Evolutionary conservation across 2,329 filamentous ascomycete species (phyloP).

Genomic region (Epichloe typhina): DNA sequence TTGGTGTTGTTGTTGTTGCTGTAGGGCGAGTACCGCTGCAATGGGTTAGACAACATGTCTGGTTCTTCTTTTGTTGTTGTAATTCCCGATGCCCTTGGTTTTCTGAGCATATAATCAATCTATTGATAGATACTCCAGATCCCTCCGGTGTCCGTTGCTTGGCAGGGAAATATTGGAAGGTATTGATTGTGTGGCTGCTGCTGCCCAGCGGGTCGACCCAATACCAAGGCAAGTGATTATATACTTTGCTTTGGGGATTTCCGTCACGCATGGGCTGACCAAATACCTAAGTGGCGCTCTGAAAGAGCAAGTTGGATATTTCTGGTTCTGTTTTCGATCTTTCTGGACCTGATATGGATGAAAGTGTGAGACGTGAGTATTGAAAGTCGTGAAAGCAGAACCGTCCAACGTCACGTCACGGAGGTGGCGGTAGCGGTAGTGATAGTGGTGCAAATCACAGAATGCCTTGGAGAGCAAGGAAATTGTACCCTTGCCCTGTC

Average conservation of each 20-base stretch:
- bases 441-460: background rate
- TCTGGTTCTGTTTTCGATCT: background rate
- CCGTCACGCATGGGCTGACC: background rate
- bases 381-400: background rate
- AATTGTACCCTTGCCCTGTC: background rate
- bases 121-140: background rate
- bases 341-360: too few relatives aligned
- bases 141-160: background rate
- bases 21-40: constrained; percentile 50
- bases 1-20: constrained; percentile 43
- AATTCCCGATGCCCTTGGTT: background rate
- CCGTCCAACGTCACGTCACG: background rate
- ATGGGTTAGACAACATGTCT: constrained; percentile 50
- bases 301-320: background rate
- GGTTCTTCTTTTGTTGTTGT: constrained; percentile 9
- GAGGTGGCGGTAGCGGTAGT: background rate
- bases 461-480: background rate
- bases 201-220: background rate
- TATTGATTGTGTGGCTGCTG: background rate
- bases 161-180: background rate
- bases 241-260: constrained; percentile 3
- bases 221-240: background rate
- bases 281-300: background rate
- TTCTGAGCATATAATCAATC: too few relatives aligned
- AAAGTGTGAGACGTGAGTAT: background rate